Percentiles rank a stretch among this genome's conserved stretches.
phyloP scores from a whole-genome alignment of 345 rosid species.

The Cardamine occulta region DNA sequence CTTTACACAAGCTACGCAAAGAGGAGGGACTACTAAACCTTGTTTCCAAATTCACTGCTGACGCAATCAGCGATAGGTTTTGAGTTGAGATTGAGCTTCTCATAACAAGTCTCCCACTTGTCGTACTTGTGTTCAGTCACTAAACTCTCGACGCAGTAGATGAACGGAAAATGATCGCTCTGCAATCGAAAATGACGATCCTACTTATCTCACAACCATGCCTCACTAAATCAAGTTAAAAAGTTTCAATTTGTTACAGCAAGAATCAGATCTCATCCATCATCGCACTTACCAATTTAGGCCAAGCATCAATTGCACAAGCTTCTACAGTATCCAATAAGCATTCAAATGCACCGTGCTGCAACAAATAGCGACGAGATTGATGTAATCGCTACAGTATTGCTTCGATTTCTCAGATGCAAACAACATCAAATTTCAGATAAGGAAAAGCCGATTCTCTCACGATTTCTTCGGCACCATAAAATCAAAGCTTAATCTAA shows the following conservation, averaged over 20 bases:
- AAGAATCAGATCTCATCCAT: constrained; percentile 14
- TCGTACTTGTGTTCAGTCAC: constrained; percentile 55
- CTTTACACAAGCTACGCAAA: not conserved
- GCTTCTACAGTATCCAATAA: constrained; percentile 85
- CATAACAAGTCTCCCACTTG: constrained; percentile 79
- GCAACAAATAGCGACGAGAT: constrained; percentile 41
- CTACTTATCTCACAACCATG: constrained; percentile 14
- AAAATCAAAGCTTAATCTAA: not conserved
- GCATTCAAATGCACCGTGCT: constrained; percentile 90
- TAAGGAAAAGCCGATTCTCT: not conserved
- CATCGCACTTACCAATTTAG: constrained; percentile 56
- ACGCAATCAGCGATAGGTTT: constrained; percentile 67
- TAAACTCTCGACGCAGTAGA: constrained; percentile 72
- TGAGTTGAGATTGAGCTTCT: constrained; percentile 60
- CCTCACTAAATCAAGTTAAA: not conserved
- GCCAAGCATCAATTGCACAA: constrained; percentile 81
- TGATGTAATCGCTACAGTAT: not conserved
- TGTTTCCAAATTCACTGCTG: constrained; percentile 57
- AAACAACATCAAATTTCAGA: not conserved
- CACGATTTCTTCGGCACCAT: not conserved
- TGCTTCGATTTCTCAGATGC: not conserved
- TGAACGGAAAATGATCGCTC: constrained; percentile 77
- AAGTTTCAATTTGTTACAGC: not conserved
- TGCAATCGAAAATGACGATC: constrained; percentile 45
- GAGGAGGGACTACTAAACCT: constrained; percentile 53